A percentile compares a stretch with the other conserved stretches of the same genome.
Conservation (phyloP, 768 basidiomycete genomes). For the Mycena galopus region DNA sequence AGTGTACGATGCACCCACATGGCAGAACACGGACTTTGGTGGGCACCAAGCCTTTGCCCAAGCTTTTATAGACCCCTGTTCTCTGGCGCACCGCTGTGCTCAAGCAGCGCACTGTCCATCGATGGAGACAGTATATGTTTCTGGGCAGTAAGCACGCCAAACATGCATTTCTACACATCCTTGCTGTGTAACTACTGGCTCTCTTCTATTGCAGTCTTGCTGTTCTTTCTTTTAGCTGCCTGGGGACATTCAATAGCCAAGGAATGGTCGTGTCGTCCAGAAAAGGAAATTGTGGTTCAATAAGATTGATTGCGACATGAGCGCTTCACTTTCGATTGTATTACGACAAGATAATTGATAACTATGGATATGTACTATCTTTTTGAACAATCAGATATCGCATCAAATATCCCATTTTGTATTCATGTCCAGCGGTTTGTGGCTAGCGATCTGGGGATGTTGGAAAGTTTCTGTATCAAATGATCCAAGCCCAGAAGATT, state of each 20-base stretch:
- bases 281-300: too few relatives aligned
- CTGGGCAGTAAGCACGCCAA: slow-evolving; percentile 8
- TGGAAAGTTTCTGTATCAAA: slow-evolving; percentile 34
- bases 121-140: slow-evolving; percentile 9
- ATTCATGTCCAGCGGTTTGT: slow-evolving; percentile 28
- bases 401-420: slow-evolving; percentile 19
- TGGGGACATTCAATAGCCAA: too few relatives aligned
- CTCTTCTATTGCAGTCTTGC: too few relatives aligned
- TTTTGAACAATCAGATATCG: background rate
- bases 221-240: too few relatives aligned
- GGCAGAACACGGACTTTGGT: background rate
- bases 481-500: background rate
- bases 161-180: slow-evolving; percentile 9
- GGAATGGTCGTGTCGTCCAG: too few relatives aligned
- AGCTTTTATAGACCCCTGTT: slow-evolving; percentile 1
- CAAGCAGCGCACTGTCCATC: too few relatives aligned
- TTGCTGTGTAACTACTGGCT: too few relatives aligned
- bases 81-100: background rate
- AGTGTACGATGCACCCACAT: background rate
- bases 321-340: too few relatives aligned
- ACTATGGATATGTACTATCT: background rate
- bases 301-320: too few relatives aligned
- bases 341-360: too few relatives aligned
- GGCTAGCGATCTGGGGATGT: slow-evolving; percentile 34
- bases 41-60: background rate